A percentile compares a stretch with the other conserved stretches of the same genome.
Evolutionary conservation across 139 green algal genomes (phyloP).

Genomic region (Limnomonas spitsbergensis): DNA sequence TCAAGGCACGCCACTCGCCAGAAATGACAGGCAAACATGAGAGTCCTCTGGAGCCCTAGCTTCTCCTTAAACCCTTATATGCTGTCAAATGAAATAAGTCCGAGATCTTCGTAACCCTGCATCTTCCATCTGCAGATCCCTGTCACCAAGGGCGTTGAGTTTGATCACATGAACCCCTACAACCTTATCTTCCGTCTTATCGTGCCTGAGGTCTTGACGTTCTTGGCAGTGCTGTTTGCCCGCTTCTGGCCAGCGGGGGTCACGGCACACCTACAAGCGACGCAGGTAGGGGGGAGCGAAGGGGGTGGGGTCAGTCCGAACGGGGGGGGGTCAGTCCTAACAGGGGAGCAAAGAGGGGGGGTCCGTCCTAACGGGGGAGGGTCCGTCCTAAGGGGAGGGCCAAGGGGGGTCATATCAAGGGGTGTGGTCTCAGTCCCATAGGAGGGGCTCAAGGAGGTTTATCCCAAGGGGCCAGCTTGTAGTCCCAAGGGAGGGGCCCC

Average conservation of each 20-base stretch:
- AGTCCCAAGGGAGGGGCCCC: no score
- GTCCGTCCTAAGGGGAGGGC: not conserved
- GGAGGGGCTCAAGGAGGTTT: not conserved
- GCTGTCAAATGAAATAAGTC: not conserved
- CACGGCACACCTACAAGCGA: constrained; percentile 9
- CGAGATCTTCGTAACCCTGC: no score
- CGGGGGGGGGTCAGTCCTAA: not conserved
- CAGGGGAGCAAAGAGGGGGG: not conserved
- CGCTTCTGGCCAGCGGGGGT: constrained; percentile 5
- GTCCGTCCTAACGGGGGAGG: not conserved
- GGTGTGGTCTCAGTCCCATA: not conserved
- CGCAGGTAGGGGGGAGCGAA: not conserved
- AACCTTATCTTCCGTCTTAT: constrained; percentile 17
- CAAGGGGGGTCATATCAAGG: not conserved
- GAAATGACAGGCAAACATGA: not conserved
- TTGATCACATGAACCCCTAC: not conserved
- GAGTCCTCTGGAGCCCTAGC: not conserved
- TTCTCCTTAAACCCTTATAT: not conserved
- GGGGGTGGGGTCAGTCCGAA: not conserved
- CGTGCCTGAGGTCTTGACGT: constrained; percentile 14
- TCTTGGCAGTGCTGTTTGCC: constrained; percentile 16
- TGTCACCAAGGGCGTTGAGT: not conserved
- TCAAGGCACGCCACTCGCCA: no score
- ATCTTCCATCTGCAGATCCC: constrained; percentile 4
- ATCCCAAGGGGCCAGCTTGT: no score